Evolutionary conservation across 2,329 filamentous ascomycete genomes (phyloP), one percentile per base, ranked within the genome.

Genomic region (Drechslerella stenobrocha): DNA sequence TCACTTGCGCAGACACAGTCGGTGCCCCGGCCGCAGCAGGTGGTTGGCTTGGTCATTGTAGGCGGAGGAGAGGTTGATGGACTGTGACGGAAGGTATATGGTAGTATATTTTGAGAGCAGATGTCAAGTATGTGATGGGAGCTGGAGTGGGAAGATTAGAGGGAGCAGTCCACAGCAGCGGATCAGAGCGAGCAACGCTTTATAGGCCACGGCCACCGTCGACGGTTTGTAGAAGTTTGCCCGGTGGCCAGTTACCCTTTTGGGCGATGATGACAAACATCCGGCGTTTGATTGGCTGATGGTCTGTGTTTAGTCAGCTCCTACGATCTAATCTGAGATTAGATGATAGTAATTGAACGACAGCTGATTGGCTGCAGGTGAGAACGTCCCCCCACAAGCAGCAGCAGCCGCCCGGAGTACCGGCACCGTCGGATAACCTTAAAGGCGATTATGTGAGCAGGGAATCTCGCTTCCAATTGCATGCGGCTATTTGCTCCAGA

Each of bases 1-100:
- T 67, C 63, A 40, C 28, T 35, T 15, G 63, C 63, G 51, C 63
- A 67, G 63, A 56, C 50, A 23, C 63, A 67, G 37, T 67, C 55
- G 34, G 32, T 15, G 37, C 50, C 32, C 18, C 52, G 56, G 47
- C 63, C 63, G 55, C 63, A 67, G 63, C 63, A 67, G 50, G 50
- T 67, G 32, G 55, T 56, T 51, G 63, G 55, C 50, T 59, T 58
- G 30, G 55, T 55, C 55, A 67, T 67, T 51, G 51, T 59, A 9
- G 22, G n/a, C 6, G 20, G 40, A 47, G 20, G 18, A n/a, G 44
- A n/a, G 44, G 13, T 9, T n/a, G 44, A 22, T 18, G 34, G 26
- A 23, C 23, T 46, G 13, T 26, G 2, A 15, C 15, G 7, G 42
- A 30, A 26, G 44, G 20, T 15, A 26, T 6, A 11, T 23, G 22